Evolutionary conservation across 768 basidiomycete genomes (phyloP).

Genomic region (Naematelia aurantialba): DNA sequence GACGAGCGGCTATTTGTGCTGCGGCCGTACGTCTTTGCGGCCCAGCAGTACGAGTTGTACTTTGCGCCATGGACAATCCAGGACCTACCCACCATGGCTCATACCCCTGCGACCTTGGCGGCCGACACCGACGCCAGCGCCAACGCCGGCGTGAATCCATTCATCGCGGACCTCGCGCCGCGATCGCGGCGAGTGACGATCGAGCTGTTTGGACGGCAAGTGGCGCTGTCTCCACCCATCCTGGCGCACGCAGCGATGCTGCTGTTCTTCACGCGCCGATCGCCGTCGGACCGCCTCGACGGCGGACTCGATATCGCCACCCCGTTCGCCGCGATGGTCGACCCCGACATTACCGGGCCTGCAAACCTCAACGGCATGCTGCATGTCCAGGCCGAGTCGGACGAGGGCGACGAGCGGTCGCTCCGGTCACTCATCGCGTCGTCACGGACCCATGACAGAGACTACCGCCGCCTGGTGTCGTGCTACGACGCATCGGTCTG

Average conservation of each 20-base stretch:
- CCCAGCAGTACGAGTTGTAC: conserved; percentile 48
- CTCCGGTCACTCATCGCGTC: background rate
- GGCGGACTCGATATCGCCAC: background rate
- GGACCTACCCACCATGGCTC: conserved; percentile 40
- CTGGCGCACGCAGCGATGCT: conserved; percentile 52
- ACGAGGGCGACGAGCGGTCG: conserved; percentile 2
- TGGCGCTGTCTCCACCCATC: conserved; percentile 48
- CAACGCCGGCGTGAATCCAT: conserved; percentile 24
- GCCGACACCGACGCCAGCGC: conserved; percentile 6
- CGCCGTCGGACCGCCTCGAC: background rate
- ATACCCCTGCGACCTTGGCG: conserved; percentile 2
- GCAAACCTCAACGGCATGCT: too few species aligned
- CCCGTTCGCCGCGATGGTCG: background rate
- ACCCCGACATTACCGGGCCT: too few species aligned
- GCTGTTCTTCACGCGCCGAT: conserved; percentile 42
- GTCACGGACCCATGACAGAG: conserved; percentile 47
- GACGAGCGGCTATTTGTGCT: conserved; percentile 52
- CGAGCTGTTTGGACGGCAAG: conserved; percentile 44
- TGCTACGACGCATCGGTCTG: conserved; percentile 49
- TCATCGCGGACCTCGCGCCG: conserved; percentile 49
- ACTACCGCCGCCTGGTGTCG: conserved; percentile 41
- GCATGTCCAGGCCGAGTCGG: conserved; percentile 7
- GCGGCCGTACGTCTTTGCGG: conserved; percentile 53
- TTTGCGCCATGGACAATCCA: conserved; percentile 51
- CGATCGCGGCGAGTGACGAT: conserved; percentile 36